phyloP scores from a whole-genome alignment of 2,329 filamentous ascomycete genomes.

The Aspergillus aculeatus region DNA sequence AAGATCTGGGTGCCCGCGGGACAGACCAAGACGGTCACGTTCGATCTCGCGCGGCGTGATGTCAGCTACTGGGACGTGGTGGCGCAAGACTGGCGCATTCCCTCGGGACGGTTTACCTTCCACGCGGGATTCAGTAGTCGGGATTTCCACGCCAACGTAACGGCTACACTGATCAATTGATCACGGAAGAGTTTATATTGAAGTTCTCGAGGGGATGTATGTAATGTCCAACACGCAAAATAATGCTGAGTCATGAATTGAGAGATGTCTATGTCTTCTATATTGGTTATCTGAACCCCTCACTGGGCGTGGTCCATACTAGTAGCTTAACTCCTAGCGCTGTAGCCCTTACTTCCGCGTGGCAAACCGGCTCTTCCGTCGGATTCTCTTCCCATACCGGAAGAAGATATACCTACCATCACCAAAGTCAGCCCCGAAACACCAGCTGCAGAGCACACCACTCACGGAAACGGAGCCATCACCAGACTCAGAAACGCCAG shows the following conservation, averaged over 20 bases:
- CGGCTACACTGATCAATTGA: neutral
- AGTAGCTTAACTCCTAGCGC: neutral
- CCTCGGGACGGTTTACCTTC: slow-evolving; percentile 16
- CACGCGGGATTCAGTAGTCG: slow-evolving; percentile 19
- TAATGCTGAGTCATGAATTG: too few species aligned
- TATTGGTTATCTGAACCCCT: too few species aligned
- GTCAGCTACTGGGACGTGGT: slow-evolving; percentile 55
- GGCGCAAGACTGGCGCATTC: slow-evolving; percentile 29
- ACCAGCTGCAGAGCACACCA: neutral
- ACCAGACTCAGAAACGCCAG: slow-evolving; percentile 36
- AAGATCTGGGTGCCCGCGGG: slow-evolving; percentile 47
- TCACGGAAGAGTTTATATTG: too few species aligned
- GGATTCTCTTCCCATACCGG: slow-evolving; percentile 32
- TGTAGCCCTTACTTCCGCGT: neutral
- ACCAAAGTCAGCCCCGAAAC: neutral
- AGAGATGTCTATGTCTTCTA: neutral
- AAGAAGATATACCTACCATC: slow-evolving; percentile 26
- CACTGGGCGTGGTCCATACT: too few species aligned
- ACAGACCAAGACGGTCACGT: slow-evolving; percentile 47
- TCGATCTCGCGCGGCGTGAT: slow-evolving; percentile 60
- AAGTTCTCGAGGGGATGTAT: too few species aligned
- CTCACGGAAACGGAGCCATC: slow-evolving; percentile 40
- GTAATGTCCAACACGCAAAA: too few species aligned
- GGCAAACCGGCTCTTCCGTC: slow-evolving; percentile 26
- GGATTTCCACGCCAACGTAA: slow-evolving; percentile 7